Conservation (phyloP, 2,329 filamentous ascomycete species). For the Gyromitra esculenta region DNA sequence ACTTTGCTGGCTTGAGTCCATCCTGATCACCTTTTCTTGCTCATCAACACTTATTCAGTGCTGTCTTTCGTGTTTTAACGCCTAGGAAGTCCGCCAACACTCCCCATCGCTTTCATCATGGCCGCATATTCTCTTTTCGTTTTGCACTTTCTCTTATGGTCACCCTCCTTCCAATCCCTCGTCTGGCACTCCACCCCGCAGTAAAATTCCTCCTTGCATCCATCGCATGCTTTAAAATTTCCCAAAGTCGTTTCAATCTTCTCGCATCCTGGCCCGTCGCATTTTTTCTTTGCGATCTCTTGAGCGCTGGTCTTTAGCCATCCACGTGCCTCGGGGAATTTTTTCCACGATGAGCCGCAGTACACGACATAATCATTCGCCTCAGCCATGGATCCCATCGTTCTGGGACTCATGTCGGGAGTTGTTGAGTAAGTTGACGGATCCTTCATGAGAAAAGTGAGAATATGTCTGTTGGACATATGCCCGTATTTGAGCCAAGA, state of each 20-base stretch:
- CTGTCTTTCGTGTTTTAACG: background rate
- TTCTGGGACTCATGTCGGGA: constrained; percentile 36
- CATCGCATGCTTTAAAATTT: constrained; percentile 41
- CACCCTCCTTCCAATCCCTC: constrained; percentile 37
- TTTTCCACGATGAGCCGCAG: constrained; percentile 31
- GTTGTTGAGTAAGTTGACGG: constrained; percentile 26
- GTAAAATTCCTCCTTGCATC: constrained; percentile 46
- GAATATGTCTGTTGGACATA: constrained; percentile 41
- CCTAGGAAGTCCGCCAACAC: constrained; percentile 12
- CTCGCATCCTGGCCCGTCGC: constrained; percentile 31
- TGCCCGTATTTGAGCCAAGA: constrained; percentile 36
- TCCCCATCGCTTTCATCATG: constrained; percentile 41
- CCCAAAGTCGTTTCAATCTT: constrained; percentile 28
- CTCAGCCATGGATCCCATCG: constrained; percentile 38
- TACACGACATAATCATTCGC: constrained; percentile 45
- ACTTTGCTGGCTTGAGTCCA: background rate
- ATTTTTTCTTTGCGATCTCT: constrained; percentile 39
- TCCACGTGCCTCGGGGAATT: constrained; percentile 22
- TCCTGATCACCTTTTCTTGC: background rate
- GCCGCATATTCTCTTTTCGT: constrained; percentile 36
- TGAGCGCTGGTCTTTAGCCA: constrained; percentile 32
- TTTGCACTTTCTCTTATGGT: constrained; percentile 43
- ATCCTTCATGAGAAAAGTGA: constrained; percentile 16
- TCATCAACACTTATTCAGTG: background rate
- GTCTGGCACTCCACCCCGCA: constrained; percentile 44